A percentile compares a stretch with the other conserved stretches of the same genome.
These are phyloP conservation scores for Annulohypoxylon stygium DNA, from an alignment of 495 filamentous ascomycete species.

Conservation along the genomic window DNA sequence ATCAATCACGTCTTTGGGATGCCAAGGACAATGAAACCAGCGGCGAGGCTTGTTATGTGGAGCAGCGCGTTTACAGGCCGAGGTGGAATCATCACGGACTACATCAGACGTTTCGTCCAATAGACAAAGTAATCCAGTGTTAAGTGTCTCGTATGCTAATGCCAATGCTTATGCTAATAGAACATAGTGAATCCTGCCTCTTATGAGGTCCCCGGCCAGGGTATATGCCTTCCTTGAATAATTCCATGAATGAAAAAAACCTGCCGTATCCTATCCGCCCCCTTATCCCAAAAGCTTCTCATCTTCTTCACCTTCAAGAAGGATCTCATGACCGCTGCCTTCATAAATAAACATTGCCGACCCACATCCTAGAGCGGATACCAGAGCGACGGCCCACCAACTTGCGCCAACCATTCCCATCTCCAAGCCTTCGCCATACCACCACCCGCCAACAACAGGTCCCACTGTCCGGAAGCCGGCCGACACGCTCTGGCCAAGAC, in stretches of 20 bases:
- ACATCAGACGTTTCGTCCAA: neutral
- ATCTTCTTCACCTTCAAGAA: slow-evolving; percentile 74
- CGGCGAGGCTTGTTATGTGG: slow-evolving; percentile 8
- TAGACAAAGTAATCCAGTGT: slow-evolving; percentile 8
- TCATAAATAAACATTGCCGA: slow-evolving; percentile 77
- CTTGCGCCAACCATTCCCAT: slow-evolving; percentile 79
- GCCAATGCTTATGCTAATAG: neutral
- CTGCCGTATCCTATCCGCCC: neutral
- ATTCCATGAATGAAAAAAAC: slow-evolving; percentile 7
- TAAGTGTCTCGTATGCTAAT: neutral
- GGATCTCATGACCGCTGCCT: slow-evolving; percentile 78
- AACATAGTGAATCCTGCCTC: neutral
- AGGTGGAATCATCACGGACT: slow-evolving; percentile 6
- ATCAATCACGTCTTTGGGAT: neutral
- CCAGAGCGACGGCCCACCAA: slow-evolving; percentile 77
- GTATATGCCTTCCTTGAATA: slow-evolving; percentile 8
- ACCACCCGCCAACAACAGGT: slow-evolving; percentile 76
- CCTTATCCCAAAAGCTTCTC: slow-evolving; percentile 41
- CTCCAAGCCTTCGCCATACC: slow-evolving; percentile 78
- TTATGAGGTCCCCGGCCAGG: neutral
- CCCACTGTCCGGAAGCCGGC: slow-evolving; percentile 81
- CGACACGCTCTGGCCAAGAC: slow-evolving; percentile 80
- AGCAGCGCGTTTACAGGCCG: neutral
- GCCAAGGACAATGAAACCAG: neutral
- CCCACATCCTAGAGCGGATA: slow-evolving; percentile 71